Percentiles rank a stretch among this genome's conserved stretches.
phyloP scores from a whole-genome alignment of 2,329 filamentous ascomycete genomes.

The Macrophomina phaseolina region DNA sequence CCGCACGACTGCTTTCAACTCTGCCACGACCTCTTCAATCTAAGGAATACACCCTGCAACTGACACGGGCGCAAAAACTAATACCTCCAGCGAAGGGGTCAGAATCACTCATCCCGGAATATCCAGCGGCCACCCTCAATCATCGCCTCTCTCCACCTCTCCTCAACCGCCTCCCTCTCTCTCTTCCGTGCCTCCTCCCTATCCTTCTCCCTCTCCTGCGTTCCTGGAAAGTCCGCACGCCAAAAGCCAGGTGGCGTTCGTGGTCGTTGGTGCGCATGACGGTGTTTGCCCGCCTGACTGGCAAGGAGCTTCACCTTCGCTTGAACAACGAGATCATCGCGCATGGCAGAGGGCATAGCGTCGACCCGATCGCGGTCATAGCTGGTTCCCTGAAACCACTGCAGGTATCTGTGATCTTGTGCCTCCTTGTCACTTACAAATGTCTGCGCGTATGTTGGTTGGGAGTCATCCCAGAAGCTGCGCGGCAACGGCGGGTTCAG shows the following conservation, averaged over 20 bases:
- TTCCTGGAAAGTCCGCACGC: slow-evolving; percentile 86
- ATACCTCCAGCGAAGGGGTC: too few species aligned
- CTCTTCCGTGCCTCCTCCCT: slow-evolving; percentile 67
- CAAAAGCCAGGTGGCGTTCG: slow-evolving; percentile 86
- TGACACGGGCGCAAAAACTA: too few species aligned
- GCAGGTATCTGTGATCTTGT: slow-evolving; percentile 49
- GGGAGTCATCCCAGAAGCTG: slow-evolving; percentile 18
- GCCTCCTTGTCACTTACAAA: slow-evolving; percentile 32
- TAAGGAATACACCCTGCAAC: too few species aligned
- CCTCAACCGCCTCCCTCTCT: slow-evolving; percentile 69
- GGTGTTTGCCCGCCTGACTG: slow-evolving; percentile 77
- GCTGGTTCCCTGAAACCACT: slow-evolving; percentile 60
- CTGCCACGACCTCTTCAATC: too few species aligned
- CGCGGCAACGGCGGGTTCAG: slow-evolving; percentile 20
- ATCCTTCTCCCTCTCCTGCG: slow-evolving; percentile 76
- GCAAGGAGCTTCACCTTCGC: slow-evolving; percentile 77
- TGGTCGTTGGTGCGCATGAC: slow-evolving; percentile 73
- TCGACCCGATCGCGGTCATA: slow-evolving; percentile 44
- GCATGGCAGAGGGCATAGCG: slow-evolving; percentile 65
- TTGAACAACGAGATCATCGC: slow-evolving; percentile 71
- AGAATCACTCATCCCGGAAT: slow-evolving; percentile 75
- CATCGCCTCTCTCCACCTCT: slow-evolving; percentile 83
- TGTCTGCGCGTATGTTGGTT: not conserved
- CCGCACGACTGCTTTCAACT: too few species aligned
- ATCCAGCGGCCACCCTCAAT: slow-evolving; percentile 76